phyloP scores from a whole-genome alignment of 1,284 basidiomycete genomes.

The Golubevia pallescens region DNA sequence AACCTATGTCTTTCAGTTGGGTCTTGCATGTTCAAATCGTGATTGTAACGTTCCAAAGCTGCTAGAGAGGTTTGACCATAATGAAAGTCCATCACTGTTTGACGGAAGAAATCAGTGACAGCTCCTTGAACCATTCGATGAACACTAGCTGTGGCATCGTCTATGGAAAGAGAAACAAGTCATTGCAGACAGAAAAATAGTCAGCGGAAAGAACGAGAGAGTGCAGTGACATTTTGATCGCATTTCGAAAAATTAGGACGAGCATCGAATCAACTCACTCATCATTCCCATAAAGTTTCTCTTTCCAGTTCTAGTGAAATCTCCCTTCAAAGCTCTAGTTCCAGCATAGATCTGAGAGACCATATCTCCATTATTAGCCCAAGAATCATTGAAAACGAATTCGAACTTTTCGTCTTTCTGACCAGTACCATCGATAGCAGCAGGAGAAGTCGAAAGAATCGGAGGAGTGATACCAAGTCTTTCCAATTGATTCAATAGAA shows the following conservation, averaged over 20 bases:
- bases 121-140: slow-evolving; percentile 65
- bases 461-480: slow-evolving; percentile 21
- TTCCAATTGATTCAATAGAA: slow-evolving; percentile 74
- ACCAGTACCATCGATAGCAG: slow-evolving; percentile 73
- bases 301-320: slow-evolving; percentile 89
- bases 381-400: slow-evolving; percentile 74
- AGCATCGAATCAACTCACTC: no score
- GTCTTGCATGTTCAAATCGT: slow-evolving; percentile 79
- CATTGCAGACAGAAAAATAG: neutral
- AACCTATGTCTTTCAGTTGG: slow-evolving; percentile 84
- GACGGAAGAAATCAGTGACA: slow-evolving; percentile 91
- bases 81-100: slow-evolving; percentile 67
- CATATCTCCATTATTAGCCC: slow-evolving; percentile 82
- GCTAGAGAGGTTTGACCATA: slow-evolving; percentile 26
- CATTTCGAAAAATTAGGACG: no score
- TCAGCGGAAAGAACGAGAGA: neutral
- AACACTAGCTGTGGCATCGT: slow-evolving; percentile 49
- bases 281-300: slow-evolving; percentile 83
- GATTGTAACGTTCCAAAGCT: slow-evolving; percentile 37
- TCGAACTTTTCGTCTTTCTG: slow-evolving; percentile 72
- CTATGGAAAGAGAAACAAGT: slow-evolving; percentile 10
- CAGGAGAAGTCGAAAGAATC: neutral
- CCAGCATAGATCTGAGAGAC: slow-evolving; percentile 52
- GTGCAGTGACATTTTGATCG: no score
- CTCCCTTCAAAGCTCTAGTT: slow-evolving; percentile 89